Base-by-base conservation (phyloP, 2,329 filamentous ascomycete genomes). In the Microcyclospora pomicola region DNA sequence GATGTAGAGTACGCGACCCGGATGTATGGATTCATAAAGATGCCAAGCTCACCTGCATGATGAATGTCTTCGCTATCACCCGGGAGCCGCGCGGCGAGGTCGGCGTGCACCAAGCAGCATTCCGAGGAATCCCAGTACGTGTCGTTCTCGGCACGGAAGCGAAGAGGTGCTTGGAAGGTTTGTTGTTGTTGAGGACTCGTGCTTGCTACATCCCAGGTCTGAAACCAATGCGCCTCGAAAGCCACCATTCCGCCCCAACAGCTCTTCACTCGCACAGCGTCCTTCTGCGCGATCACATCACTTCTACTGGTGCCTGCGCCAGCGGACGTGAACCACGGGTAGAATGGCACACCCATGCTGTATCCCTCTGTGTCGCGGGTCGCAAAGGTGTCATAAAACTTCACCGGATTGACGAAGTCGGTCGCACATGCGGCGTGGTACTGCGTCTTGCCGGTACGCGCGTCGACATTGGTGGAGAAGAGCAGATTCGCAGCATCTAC, bases 231-330 rank as follows among this genome's bases (percentile, higher is more conserved):
- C 1, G 72, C 75, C 51, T 78, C 69, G 58, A 77, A 77, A 2
- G 73, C 73, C 2, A 75, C 77, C 72, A 85, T 84, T 15, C 82
- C 82, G 37, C 80, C 78, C 82, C 81, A 86, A 59, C 82, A 86
- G 45, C 76, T 77, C 49, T 71, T 72, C 1, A 85, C 80, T 7
- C 75, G 70, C 1, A 86, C 80, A 0, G 79, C 72, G 46, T 78
- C 74, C 29, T 56, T 68, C 39, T 74, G 71, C 0, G 62, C 62
- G 2, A 82, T 56, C 13, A 84, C 75, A 52, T 81, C 79, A 4
- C 66, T 63, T 33, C 80, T 67, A 60, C 60, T 65, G n/a, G 49
- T 53, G 0, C 63, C 73, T 11, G 68, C 55, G 1, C 72, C 72
- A 1, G 60, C 63, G 33, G 54, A 59, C 4, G 72, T 68, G 56